Conservation (phyloP, 768 basidiomycete species). For the Mycena venus region DNA sequence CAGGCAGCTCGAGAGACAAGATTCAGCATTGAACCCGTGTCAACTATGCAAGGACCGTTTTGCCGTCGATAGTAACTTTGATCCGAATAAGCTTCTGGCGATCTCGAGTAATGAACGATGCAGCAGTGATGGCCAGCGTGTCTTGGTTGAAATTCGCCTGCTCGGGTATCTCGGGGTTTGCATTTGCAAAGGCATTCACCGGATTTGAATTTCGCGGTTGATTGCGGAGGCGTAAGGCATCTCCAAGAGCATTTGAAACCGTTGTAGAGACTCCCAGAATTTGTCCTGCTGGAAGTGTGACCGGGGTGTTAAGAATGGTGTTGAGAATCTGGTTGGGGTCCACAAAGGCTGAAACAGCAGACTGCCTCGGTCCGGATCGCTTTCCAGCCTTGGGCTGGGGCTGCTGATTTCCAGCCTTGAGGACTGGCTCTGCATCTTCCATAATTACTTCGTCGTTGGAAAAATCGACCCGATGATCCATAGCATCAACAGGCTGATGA, state of each 20-base stretch:
- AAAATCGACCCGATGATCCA: slow-evolving; percentile 1
- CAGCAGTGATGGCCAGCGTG: not conserved
- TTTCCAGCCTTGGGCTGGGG: not conserved
- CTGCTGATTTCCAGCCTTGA: not conserved
- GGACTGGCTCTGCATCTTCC: not conserved
- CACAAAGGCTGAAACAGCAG: not conserved
- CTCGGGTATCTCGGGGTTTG: too few species aligned
- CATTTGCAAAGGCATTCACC: too few species aligned
- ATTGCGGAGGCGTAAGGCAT: not conserved
- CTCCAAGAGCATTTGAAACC: not conserved
- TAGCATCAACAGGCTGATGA: not conserved
- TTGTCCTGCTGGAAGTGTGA: not conserved
- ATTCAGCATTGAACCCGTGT: slow-evolving; percentile 22
- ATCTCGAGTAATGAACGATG: slow-evolving; percentile 4
- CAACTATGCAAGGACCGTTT: slow-evolving; percentile 9
- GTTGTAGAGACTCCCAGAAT: not conserved
- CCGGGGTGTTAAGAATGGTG: not conserved
- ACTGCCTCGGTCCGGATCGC: not conserved
- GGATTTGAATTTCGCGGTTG: not conserved
- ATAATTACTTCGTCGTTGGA: not conserved
- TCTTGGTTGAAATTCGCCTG: too few species aligned
- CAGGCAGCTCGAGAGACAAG: not conserved
- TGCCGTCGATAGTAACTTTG: not conserved
- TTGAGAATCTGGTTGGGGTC: not conserved
- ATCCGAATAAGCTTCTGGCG: slow-evolving; percentile 1